phyloP scores from a whole-genome alignment of 306 rosid species.

The Acacia confusa region DNA sequence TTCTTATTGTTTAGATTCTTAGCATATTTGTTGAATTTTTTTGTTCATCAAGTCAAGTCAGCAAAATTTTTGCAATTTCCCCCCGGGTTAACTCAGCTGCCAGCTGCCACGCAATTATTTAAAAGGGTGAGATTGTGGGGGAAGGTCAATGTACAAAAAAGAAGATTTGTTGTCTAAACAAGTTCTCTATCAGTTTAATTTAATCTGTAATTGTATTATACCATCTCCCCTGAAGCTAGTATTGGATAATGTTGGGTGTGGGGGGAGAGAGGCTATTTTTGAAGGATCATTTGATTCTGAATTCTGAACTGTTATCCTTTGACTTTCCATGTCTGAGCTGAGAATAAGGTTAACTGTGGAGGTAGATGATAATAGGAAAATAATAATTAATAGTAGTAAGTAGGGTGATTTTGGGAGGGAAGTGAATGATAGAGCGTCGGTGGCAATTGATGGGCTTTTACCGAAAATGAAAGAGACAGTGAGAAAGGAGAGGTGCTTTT shows the following conservation, averaged over 20 bases:
- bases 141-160: conserved; percentile 16
- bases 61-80: not conserved
- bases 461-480: not conserved
- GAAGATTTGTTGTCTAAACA: not conserved
- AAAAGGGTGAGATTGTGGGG: conserved; percentile 2
- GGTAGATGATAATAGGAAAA: not conserved
- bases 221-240: not conserved
- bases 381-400: too few species aligned
- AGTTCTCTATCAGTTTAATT: not conserved
- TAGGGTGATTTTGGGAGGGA: not conserved
- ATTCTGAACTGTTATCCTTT: not conserved
- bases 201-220: not conserved
- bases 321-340: not conserved
- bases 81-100: not conserved
- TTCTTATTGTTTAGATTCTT: conserved; percentile 28
- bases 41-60: not conserved
- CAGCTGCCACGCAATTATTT: not conserved
- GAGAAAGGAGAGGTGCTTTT: not conserved
- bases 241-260: not conserved
- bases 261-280: not conserved
- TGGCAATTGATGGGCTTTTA: not conserved
- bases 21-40: not conserved
- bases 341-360: not conserved
- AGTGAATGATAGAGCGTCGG: not conserved
- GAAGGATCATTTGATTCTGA: not conserved